Evolutionary conservation across 164 flowering plant genomes (phyloP).

Genomic region (Annona cherimola): DNA sequence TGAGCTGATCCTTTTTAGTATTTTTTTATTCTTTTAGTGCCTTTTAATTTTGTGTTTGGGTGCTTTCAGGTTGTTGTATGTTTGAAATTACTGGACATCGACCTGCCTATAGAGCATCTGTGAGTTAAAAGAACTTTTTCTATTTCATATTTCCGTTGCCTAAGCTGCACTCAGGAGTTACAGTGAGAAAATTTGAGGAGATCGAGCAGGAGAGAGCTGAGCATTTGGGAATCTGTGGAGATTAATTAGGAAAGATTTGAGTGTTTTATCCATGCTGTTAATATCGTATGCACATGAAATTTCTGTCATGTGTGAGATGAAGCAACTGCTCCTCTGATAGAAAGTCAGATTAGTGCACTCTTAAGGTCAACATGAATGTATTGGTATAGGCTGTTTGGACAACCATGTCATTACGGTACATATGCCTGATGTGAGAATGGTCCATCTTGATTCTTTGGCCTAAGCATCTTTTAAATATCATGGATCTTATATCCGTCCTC

Average conservation of each 20-base stretch:
- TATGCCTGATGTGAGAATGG: neutral
- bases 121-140: conserved; percentile 20
- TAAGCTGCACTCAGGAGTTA: neutral
- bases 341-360: neutral
- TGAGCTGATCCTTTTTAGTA: neutral
- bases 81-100: conserved; percentile 77
- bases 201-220: too few relatives aligned
- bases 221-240: neutral
- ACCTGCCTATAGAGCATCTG: conserved; percentile 61
- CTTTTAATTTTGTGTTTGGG: neutral
- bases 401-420: neutral
- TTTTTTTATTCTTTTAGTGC: neutral
- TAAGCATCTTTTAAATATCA: neutral
- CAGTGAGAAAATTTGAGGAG: neutral
- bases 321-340: neutral
- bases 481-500: neutral
- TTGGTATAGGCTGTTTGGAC: neutral
- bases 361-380: neutral
- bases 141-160: neutral
- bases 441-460: neutral
- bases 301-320: neutral
- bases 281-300: neutral
- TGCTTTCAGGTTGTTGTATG: conserved; percentile 58
- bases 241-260: neutral
- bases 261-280: neutral